Base-by-base conservation (phyloP, 1,139 yeast species). In the Fermentozyma sake region DNA sequence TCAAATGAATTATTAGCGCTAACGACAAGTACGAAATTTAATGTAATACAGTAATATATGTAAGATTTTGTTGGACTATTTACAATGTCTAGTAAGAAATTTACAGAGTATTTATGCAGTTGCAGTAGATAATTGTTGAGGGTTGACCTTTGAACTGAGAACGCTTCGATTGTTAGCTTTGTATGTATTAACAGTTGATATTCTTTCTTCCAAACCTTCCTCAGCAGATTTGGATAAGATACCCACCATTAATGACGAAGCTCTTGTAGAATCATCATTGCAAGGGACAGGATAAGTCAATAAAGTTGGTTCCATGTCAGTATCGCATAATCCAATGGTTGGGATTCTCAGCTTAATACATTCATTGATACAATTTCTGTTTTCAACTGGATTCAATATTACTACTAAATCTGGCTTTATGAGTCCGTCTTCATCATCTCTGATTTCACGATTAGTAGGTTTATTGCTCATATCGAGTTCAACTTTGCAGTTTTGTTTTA, bases 281-380 rank as follows among this genome's bases (percentile, higher is more conserved):
- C 94, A 94, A 14, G 98, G 97, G 42, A 91, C 84, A 27, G 97
- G 94, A 55, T 91, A 91, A 2, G 96, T 85, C 32, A 91, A 82
- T 42, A 82, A 61, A 6, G 86, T 74, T 12, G 97, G 95, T 51
- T 91, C 96, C 57, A 82, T 79, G 55, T 91, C 91, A 15, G 98
- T 86, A 57, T 91, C 98, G 40, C 93, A 79, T 34, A 91, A 73
- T 20, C 96, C 98, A 44, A 91, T 79, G 1, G 97, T 89, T 35
- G 98, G 98, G 15, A 91, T 76, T 52, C 94, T 74, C 37, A 79
- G 70, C 47, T 79, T 78, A 40, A 78, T 72, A 42, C 97, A 93
- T 58, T 91, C 98, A 29, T 69, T 68, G 32, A 91, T 63, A 33
- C 93, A 82, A 46, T 79, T 81, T 48, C 86, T 69, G 61, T 86